Evolutionary conservation across 2,329 filamentous ascomycete species (phyloP), one percentile per base, ranked within the genome.

Genomic region (Alternaria brassicae): DNA sequence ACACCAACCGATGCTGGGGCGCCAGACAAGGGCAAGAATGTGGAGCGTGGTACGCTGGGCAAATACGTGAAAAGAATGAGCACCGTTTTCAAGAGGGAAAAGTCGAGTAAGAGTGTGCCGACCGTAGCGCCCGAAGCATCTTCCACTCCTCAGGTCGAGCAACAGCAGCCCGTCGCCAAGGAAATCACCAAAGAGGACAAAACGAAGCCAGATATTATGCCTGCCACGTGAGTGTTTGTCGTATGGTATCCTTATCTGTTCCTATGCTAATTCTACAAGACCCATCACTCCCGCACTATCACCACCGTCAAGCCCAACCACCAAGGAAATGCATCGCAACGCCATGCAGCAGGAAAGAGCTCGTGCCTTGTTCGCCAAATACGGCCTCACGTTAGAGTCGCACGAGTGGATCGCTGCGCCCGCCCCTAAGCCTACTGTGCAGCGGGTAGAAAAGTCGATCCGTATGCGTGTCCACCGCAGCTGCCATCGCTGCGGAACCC

Each of bases 401-500:
- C 76, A 77, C 48, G 76, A 77, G 36, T 78, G 72, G 72, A 73
- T 77, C 27, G 54, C 70, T 12, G 37, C 69, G 3, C 56, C 71
- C 8, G 58, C 71, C 8, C 65, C 70, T 27, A 63, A 68, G 44
- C 69, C 72, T 30, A 67, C 67, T 42, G 74, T 78, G 9, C 75
- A 81, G 57, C 88, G 90, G 41, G 85, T 91, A 54, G 88, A 92
- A 76, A 92, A 91, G 81, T 85, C 89, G 12, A 90, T 92, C 66
- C 88, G 90, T 58, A 90, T 93, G 85, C 88, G 91, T 53, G 86
- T 93, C 53, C 90, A 91, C 75, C 87, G 89, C 67, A 89, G 86
- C 63, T 97, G 93, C 78, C 93, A 97, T 79, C 84, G 86, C 67
- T 97, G 93, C 81, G 86, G 88, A 58, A 86, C 89, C 13, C 85